Evolutionary conservation across 352 stramenopile species (phyloP).

Genomic region (Globisporangium rhizosaccharum): DNA sequence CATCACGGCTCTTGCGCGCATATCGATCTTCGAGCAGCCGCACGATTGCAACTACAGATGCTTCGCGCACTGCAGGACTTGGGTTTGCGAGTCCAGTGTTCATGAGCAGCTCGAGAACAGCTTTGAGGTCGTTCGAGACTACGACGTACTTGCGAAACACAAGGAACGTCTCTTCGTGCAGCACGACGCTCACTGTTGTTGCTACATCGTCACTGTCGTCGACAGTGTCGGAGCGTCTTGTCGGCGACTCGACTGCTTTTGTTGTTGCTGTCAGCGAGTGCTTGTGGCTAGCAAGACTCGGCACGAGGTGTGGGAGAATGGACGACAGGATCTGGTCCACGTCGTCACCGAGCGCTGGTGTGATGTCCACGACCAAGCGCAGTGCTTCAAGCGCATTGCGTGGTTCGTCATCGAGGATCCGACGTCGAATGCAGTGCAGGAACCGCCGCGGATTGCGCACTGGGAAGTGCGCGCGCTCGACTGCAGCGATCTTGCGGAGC

Average conservation of each 20-base stretch:
- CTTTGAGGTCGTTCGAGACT: constrained; percentile 53
- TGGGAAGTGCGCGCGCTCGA: constrained; percentile 56
- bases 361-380: constrained; percentile 55
- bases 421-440: constrained; percentile 58
- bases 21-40: constrained; percentile 56
- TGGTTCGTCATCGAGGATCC: constrained; percentile 36
- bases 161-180: constrained; percentile 53
- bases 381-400: constrained; percentile 47
- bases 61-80: constrained; percentile 36
- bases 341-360: constrained; percentile 53
- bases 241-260: background rate
- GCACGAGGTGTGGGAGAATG: constrained; percentile 63
- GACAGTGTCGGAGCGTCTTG: constrained; percentile 7
- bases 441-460: constrained; percentile 72
- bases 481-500: constrained; percentile 57
- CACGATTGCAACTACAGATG: constrained; percentile 38
- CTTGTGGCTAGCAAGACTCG: constrained; percentile 19
- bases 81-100: constrained; percentile 49
- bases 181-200: constrained; percentile 2
- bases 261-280: constrained; percentile 1
- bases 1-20: constrained; percentile 10
- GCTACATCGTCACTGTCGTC: constrained; percentile 1
- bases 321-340: constrained; percentile 65
- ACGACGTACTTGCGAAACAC: constrained; percentile 63
- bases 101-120: constrained; percentile 51